Evolutionary conservation across 2,329 filamentous ascomycete species (phyloP).

Genomic region (Dryadomyces quercivorus): DNA sequence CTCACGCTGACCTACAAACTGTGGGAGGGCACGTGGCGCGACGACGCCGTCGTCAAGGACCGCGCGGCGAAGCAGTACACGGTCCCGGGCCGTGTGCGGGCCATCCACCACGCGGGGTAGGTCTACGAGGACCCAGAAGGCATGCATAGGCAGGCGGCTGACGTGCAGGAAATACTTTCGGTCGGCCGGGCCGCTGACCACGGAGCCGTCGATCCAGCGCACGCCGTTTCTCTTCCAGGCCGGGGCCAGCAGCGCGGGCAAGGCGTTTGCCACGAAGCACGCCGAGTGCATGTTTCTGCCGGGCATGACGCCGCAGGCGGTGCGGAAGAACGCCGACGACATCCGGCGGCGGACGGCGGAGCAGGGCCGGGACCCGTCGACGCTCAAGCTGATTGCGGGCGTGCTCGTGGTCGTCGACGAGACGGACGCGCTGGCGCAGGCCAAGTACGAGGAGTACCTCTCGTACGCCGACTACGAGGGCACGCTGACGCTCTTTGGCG

Average conservation of each 20-base stretch:
- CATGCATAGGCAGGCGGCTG: background rate
- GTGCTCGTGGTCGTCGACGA: slow-evolving; percentile 12
- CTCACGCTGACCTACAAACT: slow-evolving; percentile 13
- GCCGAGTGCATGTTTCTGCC: slow-evolving; percentile 14
- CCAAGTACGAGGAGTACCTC: slow-evolving; percentile 10
- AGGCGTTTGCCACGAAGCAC: slow-evolving; percentile 13
- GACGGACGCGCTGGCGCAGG: slow-evolving; percentile 13
- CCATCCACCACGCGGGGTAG: slow-evolving; percentile 1
- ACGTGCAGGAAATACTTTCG: background rate
- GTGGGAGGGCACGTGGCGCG: slow-evolving; percentile 7
- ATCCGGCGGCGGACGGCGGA: slow-evolving; percentile 6
- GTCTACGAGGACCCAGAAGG: background rate
- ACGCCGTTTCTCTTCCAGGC: slow-evolving; percentile 16
- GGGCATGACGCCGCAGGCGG: slow-evolving; percentile 3
- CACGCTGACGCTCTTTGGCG: slow-evolving; percentile 2
- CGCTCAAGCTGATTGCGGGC: slow-evolving; percentile 13
- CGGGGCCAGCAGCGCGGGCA: slow-evolving; percentile 12
- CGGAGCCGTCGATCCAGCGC: slow-evolving; percentile 8
- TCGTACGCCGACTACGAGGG: slow-evolving; percentile 5
- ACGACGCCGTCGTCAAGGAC: slow-evolving; percentile 9
- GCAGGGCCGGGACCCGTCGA: slow-evolving; percentile 10
- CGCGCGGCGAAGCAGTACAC: slow-evolving; percentile 5
- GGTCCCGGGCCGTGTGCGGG: background rate
- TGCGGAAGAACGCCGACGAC: slow-evolving; percentile 1
- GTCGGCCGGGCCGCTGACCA: background rate